These are phyloP conservation scores for Arxiozyma telluris DNA, from an alignment of 1,139 yeast species.

Conservation along the genomic window DNA sequence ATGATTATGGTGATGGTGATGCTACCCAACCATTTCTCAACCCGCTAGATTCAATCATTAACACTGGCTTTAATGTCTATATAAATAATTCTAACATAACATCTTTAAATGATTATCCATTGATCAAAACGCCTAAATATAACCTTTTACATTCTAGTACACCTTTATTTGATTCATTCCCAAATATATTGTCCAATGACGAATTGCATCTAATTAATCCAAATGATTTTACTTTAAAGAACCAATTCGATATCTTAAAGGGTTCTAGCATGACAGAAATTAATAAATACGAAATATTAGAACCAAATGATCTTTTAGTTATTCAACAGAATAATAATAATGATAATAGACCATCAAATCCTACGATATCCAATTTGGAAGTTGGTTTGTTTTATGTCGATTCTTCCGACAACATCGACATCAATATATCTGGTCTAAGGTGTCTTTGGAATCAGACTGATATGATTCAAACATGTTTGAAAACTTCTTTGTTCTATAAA, in stretches of 20 bases:
- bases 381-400: conserved; percentile 25
- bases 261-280: conserved; percentile 10
- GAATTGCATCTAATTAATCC: conserved; percentile 6
- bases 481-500: conserved; percentile 23
- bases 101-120: background rate
- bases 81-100: background rate
- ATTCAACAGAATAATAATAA: background rate
- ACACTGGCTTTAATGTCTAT: conserved; percentile 20
- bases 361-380: conserved; percentile 12
- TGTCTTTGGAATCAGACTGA: conserved; percentile 20
- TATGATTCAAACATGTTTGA: conserved; percentile 20
- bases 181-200: conserved; percentile 6
- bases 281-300: conserved; percentile 12
- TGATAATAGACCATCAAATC: background rate
- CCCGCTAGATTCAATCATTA: conserved; percentile 8
- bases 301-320: conserved; percentile 3
- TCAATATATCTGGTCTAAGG: conserved; percentile 24
- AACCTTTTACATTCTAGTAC: conserved; percentile 10
- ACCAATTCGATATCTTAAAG: conserved; percentile 19
- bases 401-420: conserved; percentile 16
- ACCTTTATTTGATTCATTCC: conserved; percentile 6
- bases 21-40: background rate
- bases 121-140: conserved; percentile 6
- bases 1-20: background rate
- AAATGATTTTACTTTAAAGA: conserved; percentile 8